Evolutionary conservation across 176 grass and related monocot genomes (phyloP), one percentile per base, ranked within the genome.

Genomic region (Chloris gayana): DNA sequence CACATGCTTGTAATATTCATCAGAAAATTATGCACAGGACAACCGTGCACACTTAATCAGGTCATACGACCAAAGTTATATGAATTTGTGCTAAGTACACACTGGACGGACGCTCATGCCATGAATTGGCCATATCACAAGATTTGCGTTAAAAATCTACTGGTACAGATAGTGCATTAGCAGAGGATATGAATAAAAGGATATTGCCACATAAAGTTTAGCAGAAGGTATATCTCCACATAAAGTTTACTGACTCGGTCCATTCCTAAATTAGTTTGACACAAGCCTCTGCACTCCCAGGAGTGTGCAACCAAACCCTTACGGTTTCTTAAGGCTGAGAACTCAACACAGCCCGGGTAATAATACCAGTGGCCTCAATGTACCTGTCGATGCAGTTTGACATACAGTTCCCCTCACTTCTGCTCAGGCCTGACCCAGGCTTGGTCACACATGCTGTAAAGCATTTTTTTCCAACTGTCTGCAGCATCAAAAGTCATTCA

Each of bases 321-420:
- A 21, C 9, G 26, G 10, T 22, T 27, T 59, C 17, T 50, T 73
- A 87, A 37, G 50, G 72, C 50, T 67, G 82, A 4, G 69, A 45
- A 42, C 79, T 88, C 54, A 86, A 88, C 21, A 88, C 75, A 59
- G 85, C 74, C 56, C 82, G 69, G 46, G 46, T 49, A 39, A 86
- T 83, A 75, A 93, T 90, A 73, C 82, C 79, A 25, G 91, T 88
- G 37, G 82, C 88, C 69, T 93, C 88, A 10, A 90, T 78, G 66
- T 86, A 86, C n/a, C 82, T 58, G 5, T 90, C 78, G 3, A 93
- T 60, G 41, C 90, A 89, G 21, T 67, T 85, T 2, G 77, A 83
- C 75, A 88, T 85, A 57, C 88, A 93, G 44, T 79, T 88, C 9
- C 82, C 80, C 85, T 93, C 91, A 15, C 82, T 80, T 67, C 85